Evolutionary conservation across 2,329 filamentous ascomycete genomes (phyloP).

Genomic region (Cercospora zeae-maydis): DNA sequence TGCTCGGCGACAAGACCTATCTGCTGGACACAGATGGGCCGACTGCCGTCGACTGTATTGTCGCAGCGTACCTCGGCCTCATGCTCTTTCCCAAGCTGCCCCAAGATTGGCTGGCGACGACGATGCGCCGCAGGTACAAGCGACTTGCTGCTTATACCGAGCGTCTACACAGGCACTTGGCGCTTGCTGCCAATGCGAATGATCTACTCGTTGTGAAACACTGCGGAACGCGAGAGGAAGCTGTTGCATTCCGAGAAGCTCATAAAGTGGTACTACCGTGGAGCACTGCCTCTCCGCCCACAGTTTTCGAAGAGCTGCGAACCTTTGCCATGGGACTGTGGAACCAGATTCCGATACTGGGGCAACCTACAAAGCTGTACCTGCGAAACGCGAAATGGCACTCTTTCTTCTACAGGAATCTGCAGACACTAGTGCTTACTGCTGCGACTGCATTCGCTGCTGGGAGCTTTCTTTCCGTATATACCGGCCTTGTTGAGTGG

Average conservation of each 20-base stretch:
- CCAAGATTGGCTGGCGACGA: conserved; percentile 59
- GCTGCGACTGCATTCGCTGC: conserved; percentile 20
- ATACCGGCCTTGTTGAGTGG: conserved; percentile 30
- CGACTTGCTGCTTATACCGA: conserved; percentile 40
- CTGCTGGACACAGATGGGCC: conserved; percentile 53
- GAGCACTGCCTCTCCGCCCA: conserved; percentile 12
- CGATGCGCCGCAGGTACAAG: conserved; percentile 50
- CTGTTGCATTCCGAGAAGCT: conserved; percentile 1
- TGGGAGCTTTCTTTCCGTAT: conserved; percentile 24
- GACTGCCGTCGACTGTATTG: conserved; percentile 72
- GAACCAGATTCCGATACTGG: conserved; percentile 27
- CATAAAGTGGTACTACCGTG: conserved; percentile 29
- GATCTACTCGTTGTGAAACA: conserved; percentile 12
- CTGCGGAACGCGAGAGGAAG: conserved; percentile 6
- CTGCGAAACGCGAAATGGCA: conserved; percentile 17
- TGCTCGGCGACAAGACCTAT: conserved; percentile 55
- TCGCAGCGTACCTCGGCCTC: conserved; percentile 73
- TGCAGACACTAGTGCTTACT: conserved; percentile 23
- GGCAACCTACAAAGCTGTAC: conserved; percentile 13
- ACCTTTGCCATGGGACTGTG: conserved; percentile 18
- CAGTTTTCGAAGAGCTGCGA: conserved; percentile 12
- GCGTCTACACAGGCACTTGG: conserved; percentile 32
- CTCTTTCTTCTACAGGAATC: conserved; percentile 22
- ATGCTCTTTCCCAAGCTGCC: conserved; percentile 63
- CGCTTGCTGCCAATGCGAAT: conserved; percentile 27